These are phyloP conservation scores for Gossypium raimondii DNA, from an alignment of 345 rosid species.

Conservation along the genomic window DNA sequence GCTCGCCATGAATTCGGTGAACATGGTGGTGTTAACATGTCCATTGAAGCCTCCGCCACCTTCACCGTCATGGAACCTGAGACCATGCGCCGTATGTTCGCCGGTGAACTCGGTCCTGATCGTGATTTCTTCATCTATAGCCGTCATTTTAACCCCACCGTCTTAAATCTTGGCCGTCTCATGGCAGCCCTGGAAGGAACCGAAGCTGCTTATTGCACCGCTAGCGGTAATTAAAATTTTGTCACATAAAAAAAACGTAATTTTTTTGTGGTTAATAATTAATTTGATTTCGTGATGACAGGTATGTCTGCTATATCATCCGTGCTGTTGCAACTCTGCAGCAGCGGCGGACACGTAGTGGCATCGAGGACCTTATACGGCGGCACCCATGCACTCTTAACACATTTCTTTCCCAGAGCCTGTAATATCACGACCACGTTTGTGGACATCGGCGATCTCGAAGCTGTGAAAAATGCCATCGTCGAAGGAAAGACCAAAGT, in stretches of 20 bases:
- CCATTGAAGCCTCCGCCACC: conserved; percentile 97
- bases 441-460: conserved; percentile 61
- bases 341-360: conserved; percentile 95
- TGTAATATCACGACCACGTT: conserved; percentile 86
- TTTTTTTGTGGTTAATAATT: background rate
- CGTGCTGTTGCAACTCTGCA: conserved; percentile 82
- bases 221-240: conserved; percentile 56
- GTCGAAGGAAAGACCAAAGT: conserved; percentile 66
- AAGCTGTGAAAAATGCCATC: conserved; percentile 52
- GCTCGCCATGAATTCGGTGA: conserved; percentile 92
- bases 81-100: conserved; percentile 84
- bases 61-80: conserved; percentile 99
- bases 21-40: conserved; percentile 98
- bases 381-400: conserved; percentile 85
- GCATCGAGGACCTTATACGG: conserved; percentile 77
- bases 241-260: background rate
- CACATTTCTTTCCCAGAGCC: conserved; percentile 76
- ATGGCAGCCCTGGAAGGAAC: conserved; percentile 99
- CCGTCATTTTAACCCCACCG: conserved; percentile 98
- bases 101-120: conserved; percentile 95
- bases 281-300: conserved; percentile 19
- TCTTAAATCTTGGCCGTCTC: conserved; percentile 83
- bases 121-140: conserved; percentile 92
- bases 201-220: conserved; percentile 94
- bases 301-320: conserved; percentile 97